These are phyloP conservation scores for Pulveroboletus sp. DNA, from an alignment of 768 basidiomycete genomes.

Conservation along the genomic window DNA sequence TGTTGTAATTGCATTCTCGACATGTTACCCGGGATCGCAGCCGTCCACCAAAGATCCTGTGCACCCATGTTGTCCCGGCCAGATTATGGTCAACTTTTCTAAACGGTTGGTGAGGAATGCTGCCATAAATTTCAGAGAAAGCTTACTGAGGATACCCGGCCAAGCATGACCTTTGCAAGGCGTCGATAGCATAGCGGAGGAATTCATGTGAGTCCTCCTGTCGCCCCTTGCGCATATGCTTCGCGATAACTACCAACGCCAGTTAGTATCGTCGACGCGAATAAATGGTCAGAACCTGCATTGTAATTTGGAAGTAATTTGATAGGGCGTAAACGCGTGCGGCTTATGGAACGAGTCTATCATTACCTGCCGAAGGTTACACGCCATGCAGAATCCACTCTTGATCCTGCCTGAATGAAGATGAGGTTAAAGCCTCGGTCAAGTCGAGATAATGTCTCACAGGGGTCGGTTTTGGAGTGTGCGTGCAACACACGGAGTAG, in stretches of 20 bases:
- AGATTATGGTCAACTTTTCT: slow-evolving; percentile 69
- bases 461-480: slow-evolving; percentile 48
- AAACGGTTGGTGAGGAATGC: slow-evolving; percentile 9
- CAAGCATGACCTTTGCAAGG: slow-evolving; percentile 80
- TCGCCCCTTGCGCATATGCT: slow-evolving; percentile 82
- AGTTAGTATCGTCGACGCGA: slow-evolving; percentile 4
- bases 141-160: slow-evolving; percentile 67
- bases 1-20: slow-evolving; percentile 72
- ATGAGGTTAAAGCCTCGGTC: slow-evolving; percentile 5
- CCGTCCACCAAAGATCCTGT: slow-evolving; percentile 89
- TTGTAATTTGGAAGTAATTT: slow-evolving; percentile 65
- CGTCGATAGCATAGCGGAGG: slow-evolving; percentile 89
- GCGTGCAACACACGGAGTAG: slow-evolving; percentile 57
- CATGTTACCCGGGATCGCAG: slow-evolving; percentile 91
- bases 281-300: slow-evolving; percentile 39
- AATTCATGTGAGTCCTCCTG: slow-evolving; percentile 99
- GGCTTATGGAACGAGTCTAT: slow-evolving; percentile 45
- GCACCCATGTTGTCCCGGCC: slow-evolving; percentile 89
- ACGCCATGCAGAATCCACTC: slow-evolving; percentile 72
- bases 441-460: slow-evolving; percentile 38
- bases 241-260: slow-evolving; percentile 69
- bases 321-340: slow-evolving; percentile 55
- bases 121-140: neutral
- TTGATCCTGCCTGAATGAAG: slow-evolving; percentile 37
- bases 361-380: slow-evolving; percentile 58